phyloP scores from a whole-genome alignment of 202 grass and related monocot genomes.

The Zizania palustris region DNA sequence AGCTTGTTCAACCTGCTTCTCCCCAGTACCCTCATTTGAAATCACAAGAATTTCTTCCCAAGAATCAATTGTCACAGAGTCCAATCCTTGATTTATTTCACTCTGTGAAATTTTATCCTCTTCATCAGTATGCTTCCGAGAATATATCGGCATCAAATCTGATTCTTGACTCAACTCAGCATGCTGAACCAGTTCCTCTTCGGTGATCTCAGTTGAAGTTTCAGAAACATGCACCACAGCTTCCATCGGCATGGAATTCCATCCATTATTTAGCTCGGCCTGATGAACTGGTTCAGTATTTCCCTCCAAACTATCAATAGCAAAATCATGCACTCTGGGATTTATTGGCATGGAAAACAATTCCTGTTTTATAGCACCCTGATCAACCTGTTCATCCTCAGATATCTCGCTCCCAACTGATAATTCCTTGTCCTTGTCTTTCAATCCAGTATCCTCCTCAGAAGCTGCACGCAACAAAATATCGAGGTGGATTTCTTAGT shows the following conservation, averaged over 20 bases:
- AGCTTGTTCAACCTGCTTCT: slow-evolving; percentile 26
- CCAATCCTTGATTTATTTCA: slow-evolving; percentile 44
- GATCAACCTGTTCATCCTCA: slow-evolving; percentile 51
- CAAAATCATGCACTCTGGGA: slow-evolving; percentile 29
- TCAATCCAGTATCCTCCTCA: slow-evolving; percentile 46
- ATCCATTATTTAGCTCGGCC: slow-evolving; percentile 21
- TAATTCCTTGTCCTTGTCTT: slow-evolving; percentile 45
- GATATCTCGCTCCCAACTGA: slow-evolving; percentile 54
- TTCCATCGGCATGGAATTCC: slow-evolving; percentile 28
- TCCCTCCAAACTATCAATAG: slow-evolving; percentile 25
- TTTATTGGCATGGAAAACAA: neutral
- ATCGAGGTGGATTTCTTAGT: slow-evolving; percentile 33
- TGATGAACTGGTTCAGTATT: slow-evolving; percentile 36
- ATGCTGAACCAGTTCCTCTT: neutral
- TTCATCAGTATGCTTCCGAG: slow-evolving; percentile 29
- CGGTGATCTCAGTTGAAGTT: slow-evolving; percentile 10
- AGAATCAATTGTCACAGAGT: slow-evolving; percentile 27
- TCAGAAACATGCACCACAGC: neutral
- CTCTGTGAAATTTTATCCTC: slow-evolving; percentile 3
- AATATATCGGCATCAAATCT: neutral
- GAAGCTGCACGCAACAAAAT: slow-evolving; percentile 50
- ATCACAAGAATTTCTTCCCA: slow-evolving; percentile 25
- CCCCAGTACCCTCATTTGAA: slow-evolving; percentile 24
- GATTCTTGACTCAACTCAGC: slow-evolving; percentile 29
- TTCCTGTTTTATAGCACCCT: slow-evolving; percentile 33